Percentiles rank a stretch among this genome's conserved stretches.
Conservation (phyloP, 2,329 filamentous ascomycete species). For the Lasiodiplodia sp. region DNA sequence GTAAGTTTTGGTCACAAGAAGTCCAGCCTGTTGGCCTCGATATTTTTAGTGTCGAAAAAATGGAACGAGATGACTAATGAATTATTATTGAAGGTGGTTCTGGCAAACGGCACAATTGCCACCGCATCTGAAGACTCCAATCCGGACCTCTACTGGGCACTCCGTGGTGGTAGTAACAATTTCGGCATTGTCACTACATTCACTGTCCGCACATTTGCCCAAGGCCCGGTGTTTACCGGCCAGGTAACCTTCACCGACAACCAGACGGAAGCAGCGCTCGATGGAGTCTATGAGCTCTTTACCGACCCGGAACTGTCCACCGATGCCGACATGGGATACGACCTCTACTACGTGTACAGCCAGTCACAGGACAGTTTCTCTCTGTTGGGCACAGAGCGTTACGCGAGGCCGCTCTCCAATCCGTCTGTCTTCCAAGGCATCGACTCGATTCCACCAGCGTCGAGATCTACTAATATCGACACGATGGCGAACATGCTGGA, state of each 20-base stretch:
- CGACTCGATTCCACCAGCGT: constrained; percentile 35
- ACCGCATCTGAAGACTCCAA: background rate
- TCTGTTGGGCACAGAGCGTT: constrained; percentile 34
- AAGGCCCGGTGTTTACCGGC: constrained; percentile 43
- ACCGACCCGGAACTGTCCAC: constrained; percentile 27
- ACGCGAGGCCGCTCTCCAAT: constrained; percentile 37
- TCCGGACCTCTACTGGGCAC: constrained; percentile 45
- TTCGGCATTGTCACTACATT: constrained; percentile 48
- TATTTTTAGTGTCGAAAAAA: too few relatives aligned
- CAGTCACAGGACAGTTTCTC: constrained; percentile 32
- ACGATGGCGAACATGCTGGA: constrained; percentile 37
- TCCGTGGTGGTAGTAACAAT: constrained; percentile 47
- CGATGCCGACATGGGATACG: constrained; percentile 33
- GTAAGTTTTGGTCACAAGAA: background rate
- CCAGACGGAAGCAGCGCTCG: constrained; percentile 34
- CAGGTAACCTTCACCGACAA: constrained; percentile 39
- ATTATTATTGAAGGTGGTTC: background rate
- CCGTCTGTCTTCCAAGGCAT: constrained; percentile 36
- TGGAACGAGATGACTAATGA: background rate
- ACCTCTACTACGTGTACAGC: background rate
- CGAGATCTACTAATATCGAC: constrained; percentile 34
- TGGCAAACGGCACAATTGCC: constrained; percentile 3
- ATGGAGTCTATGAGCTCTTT: constrained; percentile 33
- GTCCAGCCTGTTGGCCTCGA: background rate
- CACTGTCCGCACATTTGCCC: constrained; percentile 31